Evolutionary conservation across 305 asterid species (phyloP), one percentile per base, ranked within the genome.

Genomic region (Lippia alba): DNA sequence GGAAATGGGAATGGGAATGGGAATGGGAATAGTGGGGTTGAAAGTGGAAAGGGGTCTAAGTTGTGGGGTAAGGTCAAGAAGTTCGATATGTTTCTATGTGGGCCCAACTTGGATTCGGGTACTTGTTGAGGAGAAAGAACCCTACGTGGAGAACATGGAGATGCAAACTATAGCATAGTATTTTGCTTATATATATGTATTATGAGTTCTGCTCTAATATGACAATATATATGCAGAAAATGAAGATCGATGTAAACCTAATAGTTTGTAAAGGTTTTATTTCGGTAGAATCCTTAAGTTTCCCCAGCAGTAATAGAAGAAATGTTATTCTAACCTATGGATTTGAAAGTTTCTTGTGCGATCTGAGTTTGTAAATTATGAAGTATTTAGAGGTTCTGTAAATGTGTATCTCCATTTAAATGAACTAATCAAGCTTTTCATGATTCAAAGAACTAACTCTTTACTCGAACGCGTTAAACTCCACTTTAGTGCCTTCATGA

Each of bases 41-140:
- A 81, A 56, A 57, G 82, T 10, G 73, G 44, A 57, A 70, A 46
- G 78, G 54, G 76, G 0, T 56, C 76, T 0, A 90, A 79, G 87
- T 34, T 88, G 76, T 92, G 96, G 98, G 87, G 75, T 24, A 80
- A 80, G 83, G 82, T 88, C 51, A 92, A 77, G 86, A 92, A 84
- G 82, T 82, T 90, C 12, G 92, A 90, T 61, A 56, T 88, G 76
- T 82, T 92, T 67, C 76, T 36, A 8, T 86, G 96, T 68, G 89
- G 85, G 6, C 85, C 92, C 57, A 79, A 76, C 50, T 69, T 74
- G 66, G 77, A 76, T 71, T 72, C 89, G 51, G 66, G 78, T 30
- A 60, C 64, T 61, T 64, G 80, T 79, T 79, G 78, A 80, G 50
- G 56, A 30, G 59, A 51, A 59, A 16, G 19, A 59, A 55, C 20